Conservation (phyloP, 2,329 filamentous ascomycete genomes). For the Zarea fungicola region DNA sequence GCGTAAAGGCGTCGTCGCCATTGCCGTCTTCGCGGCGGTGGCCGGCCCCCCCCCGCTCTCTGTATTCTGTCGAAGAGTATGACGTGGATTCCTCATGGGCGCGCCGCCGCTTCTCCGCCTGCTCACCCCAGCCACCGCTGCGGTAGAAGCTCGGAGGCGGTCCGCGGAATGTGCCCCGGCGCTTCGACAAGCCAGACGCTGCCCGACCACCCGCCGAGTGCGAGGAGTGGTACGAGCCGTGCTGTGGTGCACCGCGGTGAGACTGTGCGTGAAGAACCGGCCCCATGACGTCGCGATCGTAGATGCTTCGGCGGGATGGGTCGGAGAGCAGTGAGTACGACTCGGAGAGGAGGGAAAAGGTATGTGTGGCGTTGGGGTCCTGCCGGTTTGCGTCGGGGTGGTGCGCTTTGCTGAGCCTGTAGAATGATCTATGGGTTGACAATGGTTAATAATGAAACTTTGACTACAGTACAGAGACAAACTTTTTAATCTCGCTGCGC, state of each 20-base stretch:
- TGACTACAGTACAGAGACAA: too few species aligned
- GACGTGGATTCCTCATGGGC: slow-evolving; percentile 39
- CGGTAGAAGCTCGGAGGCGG: slow-evolving; percentile 88
- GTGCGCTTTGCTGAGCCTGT: slow-evolving; percentile 82
- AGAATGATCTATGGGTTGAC: slow-evolving; percentile 76
- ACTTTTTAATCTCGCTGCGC: slow-evolving; percentile 80
- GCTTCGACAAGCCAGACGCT: slow-evolving; percentile 72
- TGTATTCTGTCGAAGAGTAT: background rate
- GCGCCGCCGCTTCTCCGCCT: slow-evolving; percentile 52
- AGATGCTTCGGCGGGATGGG: slow-evolving; percentile 67
- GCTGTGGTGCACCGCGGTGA: slow-evolving; percentile 21
- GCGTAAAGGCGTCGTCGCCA: slow-evolving; percentile 19
- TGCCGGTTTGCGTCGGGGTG: slow-evolving; percentile 86
- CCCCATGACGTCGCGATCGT: slow-evolving; percentile 68
- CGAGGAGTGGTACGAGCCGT: slow-evolving; percentile 50
- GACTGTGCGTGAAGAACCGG: slow-evolving; percentile 28
- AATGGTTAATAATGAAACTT: background rate
- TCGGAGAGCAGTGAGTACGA: slow-evolving; percentile 75
- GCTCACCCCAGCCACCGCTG: slow-evolving; percentile 69
- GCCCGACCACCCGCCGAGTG: slow-evolving; percentile 68
- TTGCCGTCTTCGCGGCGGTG: slow-evolving; percentile 18
- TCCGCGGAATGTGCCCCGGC: slow-evolving; percentile 71
- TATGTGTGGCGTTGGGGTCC: slow-evolving; percentile 65
- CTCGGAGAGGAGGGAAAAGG: slow-evolving; percentile 79
- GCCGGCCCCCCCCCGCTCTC: too few species aligned